Evolutionary conservation across 352 stramenopile genomes (phyloP), one percentile per base, ranked within the genome.

Genomic region (Phytophthora pisi): DNA sequence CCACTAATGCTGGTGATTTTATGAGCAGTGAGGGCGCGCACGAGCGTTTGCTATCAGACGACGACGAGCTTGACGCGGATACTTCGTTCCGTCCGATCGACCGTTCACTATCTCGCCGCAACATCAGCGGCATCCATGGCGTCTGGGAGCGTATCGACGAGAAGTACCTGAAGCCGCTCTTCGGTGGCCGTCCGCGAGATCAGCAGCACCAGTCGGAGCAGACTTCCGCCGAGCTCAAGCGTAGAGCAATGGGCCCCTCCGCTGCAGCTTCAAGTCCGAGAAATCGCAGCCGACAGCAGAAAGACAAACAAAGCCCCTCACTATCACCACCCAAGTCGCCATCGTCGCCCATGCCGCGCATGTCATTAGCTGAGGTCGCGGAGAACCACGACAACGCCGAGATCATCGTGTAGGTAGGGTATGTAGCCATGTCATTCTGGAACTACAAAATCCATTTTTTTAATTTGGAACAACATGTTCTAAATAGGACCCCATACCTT

Each of bases 101-200:
- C 28, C 70, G 65, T 2, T 62, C 53, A 4, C 20, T 52, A n/a
- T 16, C 58, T 55, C 78, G 71, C 23, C 79, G 66, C 38, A 70
- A 69, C 5, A 74, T 71, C 26, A 78, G 61, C 15, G 83, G 84
- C 40, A 89, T 93, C 31, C 81, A 90, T 53, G 72, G 75, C 8
- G 50, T 86, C 2, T 93, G 85, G 85, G 78, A 89, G 45, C 70
- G 66, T 3, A 40, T 93, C 31, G 85, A 93, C 61, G 85, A 89
- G 46, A 83, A 81, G 64, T 91, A 91, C 51, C 65, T 93, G 28
- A 93, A 92, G 74, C 85, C 85, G 2, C 31, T 89, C 11, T 91
- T 93, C 61, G 85, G 85, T 20, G 82, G 82, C 15, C 67, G 66
- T 58, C 68, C 75, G 30, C 75, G 75, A 4, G 72, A 72, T 20